Conservation (phyloP, 306 rosid genomes). For the Vigna mungo region DNA sequence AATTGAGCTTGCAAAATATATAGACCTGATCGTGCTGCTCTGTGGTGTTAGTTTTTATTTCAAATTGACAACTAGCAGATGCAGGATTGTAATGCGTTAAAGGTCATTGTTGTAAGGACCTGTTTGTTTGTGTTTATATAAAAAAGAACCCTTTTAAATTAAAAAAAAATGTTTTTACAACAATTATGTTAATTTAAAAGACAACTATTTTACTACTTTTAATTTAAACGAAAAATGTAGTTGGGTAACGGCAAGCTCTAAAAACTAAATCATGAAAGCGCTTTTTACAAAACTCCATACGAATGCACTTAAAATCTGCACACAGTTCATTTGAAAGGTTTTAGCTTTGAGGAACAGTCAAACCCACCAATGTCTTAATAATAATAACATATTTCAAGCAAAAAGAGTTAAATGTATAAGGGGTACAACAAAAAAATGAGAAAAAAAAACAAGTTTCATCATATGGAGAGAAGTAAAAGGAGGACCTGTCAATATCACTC, state of each 20-base stretch:
- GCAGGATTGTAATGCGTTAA: constrained; percentile 4
- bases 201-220: background rate
- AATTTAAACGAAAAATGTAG: background rate
- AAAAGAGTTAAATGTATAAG: background rate
- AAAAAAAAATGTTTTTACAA: background rate
- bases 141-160: background rate
- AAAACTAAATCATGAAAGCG: background rate
- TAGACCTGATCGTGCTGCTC: background rate
- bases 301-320: background rate
- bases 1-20: constrained; percentile 4
- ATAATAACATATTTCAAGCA: background rate
- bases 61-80: background rate
- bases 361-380: constrained; percentile 2
- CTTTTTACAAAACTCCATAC: background rate
- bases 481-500: background rate
- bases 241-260: background rate
- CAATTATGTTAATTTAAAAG: background rate
- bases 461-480: background rate
- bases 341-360: background rate
- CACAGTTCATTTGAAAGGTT: background rate
- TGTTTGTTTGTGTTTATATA: background rate
- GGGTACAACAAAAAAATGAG: background rate
- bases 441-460: background rate
- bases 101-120: background rate
- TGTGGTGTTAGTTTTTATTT: background rate